A percentile compares a stretch with the other conserved stretches of the same genome.
Conservation (phyloP, 148 eudicot species). For the Mesembryanthemum crystallinum region DNA sequence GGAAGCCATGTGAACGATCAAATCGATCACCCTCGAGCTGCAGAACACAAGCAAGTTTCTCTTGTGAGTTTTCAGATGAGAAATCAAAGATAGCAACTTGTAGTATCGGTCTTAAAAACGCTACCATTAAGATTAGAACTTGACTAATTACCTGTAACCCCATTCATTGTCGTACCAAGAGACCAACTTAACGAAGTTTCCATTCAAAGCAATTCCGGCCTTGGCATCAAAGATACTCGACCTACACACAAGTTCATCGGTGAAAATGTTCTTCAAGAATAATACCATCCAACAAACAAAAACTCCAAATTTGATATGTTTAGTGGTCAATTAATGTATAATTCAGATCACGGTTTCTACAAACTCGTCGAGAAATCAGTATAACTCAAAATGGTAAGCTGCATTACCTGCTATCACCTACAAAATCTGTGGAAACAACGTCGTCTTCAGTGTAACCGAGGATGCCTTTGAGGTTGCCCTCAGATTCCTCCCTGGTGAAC, state of each 20-base stretch:
- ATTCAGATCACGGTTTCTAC: not conserved
- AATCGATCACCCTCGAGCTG: slow-evolving; percentile 68
- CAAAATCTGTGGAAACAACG: slow-evolving; percentile 64
- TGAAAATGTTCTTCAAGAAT: not conserved
- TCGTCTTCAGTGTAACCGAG: slow-evolving; percentile 71
- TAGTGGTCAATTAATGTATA: not conserved
- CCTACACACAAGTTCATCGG: slow-evolving; percentile 20
- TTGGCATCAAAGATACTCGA: slow-evolving; percentile 86
- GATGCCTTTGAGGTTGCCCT: slow-evolving; percentile 61
- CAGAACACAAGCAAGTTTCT: slow-evolving; percentile 4
- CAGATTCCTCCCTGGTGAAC: slow-evolving; percentile 55
- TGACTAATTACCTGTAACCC: slow-evolving; percentile 73
- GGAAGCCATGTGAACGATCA: slow-evolving; percentile 63
- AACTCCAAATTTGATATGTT: not conserved
- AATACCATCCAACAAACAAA: not conserved
- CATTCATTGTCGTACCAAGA: slow-evolving; percentile 94
- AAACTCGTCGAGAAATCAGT: not conserved
- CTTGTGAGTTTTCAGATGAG: not conserved
- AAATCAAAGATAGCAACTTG: not conserved
- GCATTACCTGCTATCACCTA: slow-evolving; percentile 56
- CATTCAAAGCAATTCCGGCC: slow-evolving; percentile 82
- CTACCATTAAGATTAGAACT: not conserved
- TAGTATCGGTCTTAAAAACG: not conserved
- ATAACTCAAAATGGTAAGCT: not conserved
- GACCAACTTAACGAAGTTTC: slow-evolving; percentile 61